Base-by-base conservation (phyloP, 768 basidiomycete species). In the Mycena vitilis region DNA sequence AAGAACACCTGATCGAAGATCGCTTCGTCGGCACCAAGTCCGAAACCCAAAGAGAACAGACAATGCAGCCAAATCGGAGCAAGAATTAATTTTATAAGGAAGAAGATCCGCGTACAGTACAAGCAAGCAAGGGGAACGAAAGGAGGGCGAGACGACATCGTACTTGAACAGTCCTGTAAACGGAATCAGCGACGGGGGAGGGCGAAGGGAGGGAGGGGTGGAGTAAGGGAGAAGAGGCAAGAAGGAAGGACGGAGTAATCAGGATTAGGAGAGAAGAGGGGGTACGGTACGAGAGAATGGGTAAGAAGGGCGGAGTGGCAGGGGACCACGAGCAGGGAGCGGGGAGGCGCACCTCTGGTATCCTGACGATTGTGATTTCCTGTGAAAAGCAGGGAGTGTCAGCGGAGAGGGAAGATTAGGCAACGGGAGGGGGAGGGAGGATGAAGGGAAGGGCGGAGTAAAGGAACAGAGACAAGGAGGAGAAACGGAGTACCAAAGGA, bases 351-450 rank as follows among this genome's bases (percentile, higher is more conserved):
- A 92, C 92, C 86, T 94, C 92, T 72, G 93, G 94, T 87, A 95
- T 95, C 80, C 94, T 89, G 80, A 94, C 95, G 66, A 95, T 86
- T 1, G 95, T 96, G 73, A 95, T 95, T 85, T 95, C 93, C 88
- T 91, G 74, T 10, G 63, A 11, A 8, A 11, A 30, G 48, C 47
- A 30, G 13, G 37, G 37, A n/a, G 36, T 53, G 42, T 55, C 57
- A 40, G n/a, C 37, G 64, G 11, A 2, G 11, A 40, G 40, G 15
- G 1, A 15, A 38, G 38, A 9, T 9, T 18, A 25, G 23, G 23
- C 16, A 52, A 22, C 5, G 42, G 23, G 23, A 23, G n/a, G n/a
- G n/a, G n/a, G n/a, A n/a, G n/a, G n/a, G n/a, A n/a, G n/a, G n/a
- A n/a, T n/a, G n/a, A n/a, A n/a, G n/a, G 18, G 13, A 20, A 16